Conservation (phyloP, 75 land plant genomes). For the Selaginella tamariscina region DNA sequence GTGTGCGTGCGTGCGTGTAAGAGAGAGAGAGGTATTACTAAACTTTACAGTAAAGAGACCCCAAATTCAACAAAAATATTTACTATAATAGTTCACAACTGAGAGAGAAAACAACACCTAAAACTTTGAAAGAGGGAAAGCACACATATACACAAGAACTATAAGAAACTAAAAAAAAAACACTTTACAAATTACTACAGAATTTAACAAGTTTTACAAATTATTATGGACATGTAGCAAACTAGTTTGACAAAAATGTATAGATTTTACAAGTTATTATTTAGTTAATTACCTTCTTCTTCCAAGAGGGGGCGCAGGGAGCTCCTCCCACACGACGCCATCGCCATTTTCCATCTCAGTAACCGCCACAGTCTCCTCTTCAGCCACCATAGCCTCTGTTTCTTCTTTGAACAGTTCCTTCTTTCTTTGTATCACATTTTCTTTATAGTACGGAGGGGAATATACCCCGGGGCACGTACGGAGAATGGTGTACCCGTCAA, state of each 20-base stretch:
- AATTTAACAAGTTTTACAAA: not conserved
- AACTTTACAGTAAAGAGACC: no score
- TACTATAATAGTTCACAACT: no score
- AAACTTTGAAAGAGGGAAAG: not conserved
- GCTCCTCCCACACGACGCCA: constrained; percentile 7
- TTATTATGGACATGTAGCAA: no score
- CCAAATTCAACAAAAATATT: no score
- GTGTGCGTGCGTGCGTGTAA: no score
- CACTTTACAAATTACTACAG: not conserved
- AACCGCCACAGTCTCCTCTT: not conserved
- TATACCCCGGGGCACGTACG: no score
- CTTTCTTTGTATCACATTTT: not conserved
- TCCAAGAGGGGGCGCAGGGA: constrained; percentile 13
- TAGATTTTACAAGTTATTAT: no score
- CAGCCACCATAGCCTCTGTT: not conserved
- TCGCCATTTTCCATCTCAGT: no score
- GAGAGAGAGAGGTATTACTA: no score
- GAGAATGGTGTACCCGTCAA: no score
- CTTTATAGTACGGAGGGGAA: no score
- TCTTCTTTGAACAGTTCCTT: not conserved
- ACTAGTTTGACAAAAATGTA: no score
- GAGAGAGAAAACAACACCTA: not conserved
- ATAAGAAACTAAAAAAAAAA: not conserved
- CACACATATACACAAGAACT: not conserved
- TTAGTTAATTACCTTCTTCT: constrained; percentile 17